These are phyloP conservation scores for Monilinia fructicola DNA, from an alignment of 2,329 filamentous ascomycete species.

Conservation along the genomic window DNA sequence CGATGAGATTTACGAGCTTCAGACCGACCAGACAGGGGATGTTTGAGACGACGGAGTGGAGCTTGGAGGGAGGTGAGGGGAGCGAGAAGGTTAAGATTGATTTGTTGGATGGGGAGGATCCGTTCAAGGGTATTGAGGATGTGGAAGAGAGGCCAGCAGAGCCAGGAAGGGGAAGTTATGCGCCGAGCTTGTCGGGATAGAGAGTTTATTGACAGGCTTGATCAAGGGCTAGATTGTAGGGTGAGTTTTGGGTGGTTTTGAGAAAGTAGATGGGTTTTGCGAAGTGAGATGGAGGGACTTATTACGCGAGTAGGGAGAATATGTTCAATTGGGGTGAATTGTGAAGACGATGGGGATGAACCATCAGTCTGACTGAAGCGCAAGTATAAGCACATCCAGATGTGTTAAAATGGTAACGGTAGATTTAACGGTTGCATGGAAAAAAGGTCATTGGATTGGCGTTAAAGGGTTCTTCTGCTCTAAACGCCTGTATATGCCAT, in stretches of 20 bases:
- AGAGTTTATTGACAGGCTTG: background rate
- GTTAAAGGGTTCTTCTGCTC: slow-evolving; percentile 31
- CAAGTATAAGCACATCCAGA: slow-evolving; percentile 14
- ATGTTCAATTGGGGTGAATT: background rate
- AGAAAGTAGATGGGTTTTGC: slow-evolving; percentile 14
- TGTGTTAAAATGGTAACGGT: background rate
- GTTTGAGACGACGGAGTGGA: slow-evolving; percentile 93
- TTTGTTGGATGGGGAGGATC: slow-evolving; percentile 70
- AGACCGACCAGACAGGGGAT: slow-evolving; percentile 60
- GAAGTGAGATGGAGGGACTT: background rate
- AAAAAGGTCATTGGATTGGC: slow-evolving; percentile 20
- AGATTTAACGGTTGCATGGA: slow-evolving; percentile 23
- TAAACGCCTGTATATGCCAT: slow-evolving; percentile 35
- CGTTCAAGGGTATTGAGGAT: slow-evolving; percentile 58
- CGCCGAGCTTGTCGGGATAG: slow-evolving; percentile 37
- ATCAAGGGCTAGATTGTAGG: background rate
- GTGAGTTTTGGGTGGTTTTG: background rate
- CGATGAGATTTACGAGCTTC: slow-evolving; percentile 78
- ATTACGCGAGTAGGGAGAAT: background rate
- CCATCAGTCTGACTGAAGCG: background rate
- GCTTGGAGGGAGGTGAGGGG: slow-evolving; percentile 61
- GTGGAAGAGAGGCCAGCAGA: slow-evolving; percentile 46
- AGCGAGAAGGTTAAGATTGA: slow-evolving; percentile 63
- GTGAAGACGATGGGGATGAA: background rate
- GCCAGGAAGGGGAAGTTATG: slow-evolving; percentile 39